Percentiles rank a stretch among this genome's conserved stretches.
phyloP scores from a whole-genome alignment of 352 stramenopile genomes.

The Globisporangium recalcitrans region DNA sequence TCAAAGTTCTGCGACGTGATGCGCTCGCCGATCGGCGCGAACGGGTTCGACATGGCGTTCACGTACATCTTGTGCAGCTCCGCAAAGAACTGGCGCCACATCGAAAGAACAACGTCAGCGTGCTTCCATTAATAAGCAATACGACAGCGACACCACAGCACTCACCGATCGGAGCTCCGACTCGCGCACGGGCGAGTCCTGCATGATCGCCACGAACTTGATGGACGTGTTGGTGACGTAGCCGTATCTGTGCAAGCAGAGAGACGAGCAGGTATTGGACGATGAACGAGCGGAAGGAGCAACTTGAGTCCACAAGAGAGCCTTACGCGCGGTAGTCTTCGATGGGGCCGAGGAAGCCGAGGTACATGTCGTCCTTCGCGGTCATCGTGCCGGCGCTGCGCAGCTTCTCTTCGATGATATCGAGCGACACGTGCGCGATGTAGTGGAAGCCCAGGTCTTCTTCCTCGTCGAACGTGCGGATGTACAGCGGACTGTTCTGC shows the following conservation, averaged over 20 bases:
- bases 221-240: conserved; percentile 86
- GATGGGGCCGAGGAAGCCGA: conserved; percentile 79
- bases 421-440: conserved; percentile 79
- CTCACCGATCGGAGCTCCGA: conserved; percentile 71
- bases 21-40: conserved; percentile 73
- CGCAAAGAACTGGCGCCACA: conserved; percentile 53
- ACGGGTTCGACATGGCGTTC: conserved; percentile 84
- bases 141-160: not conserved
- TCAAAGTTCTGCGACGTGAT: conserved; percentile 79
- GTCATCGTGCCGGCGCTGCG: conserved; percentile 36
- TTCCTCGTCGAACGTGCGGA: conserved; percentile 79
- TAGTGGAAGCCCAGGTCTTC: conserved; percentile 86
- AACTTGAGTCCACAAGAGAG: not conserved
- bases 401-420: conserved; percentile 82
- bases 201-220: conserved; percentile 78
- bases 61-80: conserved; percentile 86
- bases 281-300: not conserved
- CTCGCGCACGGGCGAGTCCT: conserved; percentile 69
- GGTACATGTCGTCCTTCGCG: conserved; percentile 82
- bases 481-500: conserved; percentile 79
- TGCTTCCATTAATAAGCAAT: not conserved
- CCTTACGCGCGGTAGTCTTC: conserved; percentile 80
- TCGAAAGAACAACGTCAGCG: not conserved
- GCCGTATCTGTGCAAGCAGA: conserved; percentile 41
- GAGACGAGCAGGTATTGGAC: not conserved